Evolutionary conservation across 1,139 yeast species (phyloP), one percentile per base, ranked within the genome.

Genomic region (Meyerozyma sp.): DNA sequence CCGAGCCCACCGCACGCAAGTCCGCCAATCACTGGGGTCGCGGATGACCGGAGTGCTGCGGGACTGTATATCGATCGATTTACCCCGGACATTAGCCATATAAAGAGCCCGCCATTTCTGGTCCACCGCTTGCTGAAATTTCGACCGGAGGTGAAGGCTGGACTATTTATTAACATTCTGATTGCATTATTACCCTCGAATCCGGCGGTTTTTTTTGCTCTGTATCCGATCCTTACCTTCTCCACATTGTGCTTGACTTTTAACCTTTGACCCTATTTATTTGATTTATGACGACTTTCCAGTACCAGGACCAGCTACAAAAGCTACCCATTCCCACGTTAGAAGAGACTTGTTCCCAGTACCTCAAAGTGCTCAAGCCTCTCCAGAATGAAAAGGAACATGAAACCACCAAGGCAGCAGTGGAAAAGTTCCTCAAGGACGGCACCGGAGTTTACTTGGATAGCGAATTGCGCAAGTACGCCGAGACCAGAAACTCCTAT

Each of bases 261-360:
- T 27, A n/a, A 10, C 29, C 3, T 27, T 27, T 27, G 29, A 10
- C 11, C 11, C 7, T 27, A 27, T 30, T 30, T 30, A 30, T 30
- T 30, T 30, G 34, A 30, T 34, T 40, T 40, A 40, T 40, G 56
- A 82, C 90, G 56, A 82, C 90, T 4, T 84, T 69, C 55, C 74
- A 75, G 41, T 67, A 68, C 57, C 93, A 84, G 60, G 77, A 71
- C 45, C 63, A 70, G 44, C 69, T 84, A 46, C 64, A 72, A 45
- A 82, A 80, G 58, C 70, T 89, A 30, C 96, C 96, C 13, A 86
- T 89, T 40, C 96, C 96, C 1, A 78, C 80, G 35, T 68, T 89
- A 46, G 66, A 71, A 36, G 79, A 79, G 44, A 83, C 96, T 1
- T 78, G 93, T 54, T 57, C 66, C 23, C 70, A 75, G 48, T 89